A percentile compares a stretch with the other conserved stretches of the same genome.
These are phyloP conservation scores for Thinopyrum elongatum DNA, from an alignment of 176 grass and related monocot species.

Conservation along the genomic window DNA sequence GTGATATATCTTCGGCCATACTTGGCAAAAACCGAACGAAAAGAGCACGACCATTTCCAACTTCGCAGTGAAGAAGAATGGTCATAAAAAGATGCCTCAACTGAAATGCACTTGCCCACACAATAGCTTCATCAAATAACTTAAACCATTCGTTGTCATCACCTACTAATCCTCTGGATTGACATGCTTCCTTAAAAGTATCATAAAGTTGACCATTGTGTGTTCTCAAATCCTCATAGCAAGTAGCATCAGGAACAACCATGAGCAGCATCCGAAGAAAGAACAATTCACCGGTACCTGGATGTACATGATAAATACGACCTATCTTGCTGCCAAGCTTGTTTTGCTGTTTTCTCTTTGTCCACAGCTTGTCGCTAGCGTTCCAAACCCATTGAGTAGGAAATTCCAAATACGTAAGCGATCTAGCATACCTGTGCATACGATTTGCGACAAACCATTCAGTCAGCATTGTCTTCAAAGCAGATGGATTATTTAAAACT, in stretches of 20 bases:
- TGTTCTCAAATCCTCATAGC: not conserved
- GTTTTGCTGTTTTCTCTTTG: no score
- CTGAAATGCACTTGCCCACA: not conserved
- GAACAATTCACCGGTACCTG: not conserved
- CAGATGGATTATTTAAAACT: not conserved
- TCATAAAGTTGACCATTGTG: not conserved
- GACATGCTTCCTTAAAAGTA: not conserved
- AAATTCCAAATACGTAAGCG: not conserved
- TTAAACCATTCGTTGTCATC: not conserved
- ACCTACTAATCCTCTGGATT: not conserved
- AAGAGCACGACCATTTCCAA: no score
- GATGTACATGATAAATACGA: not conserved
- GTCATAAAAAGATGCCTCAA: not conserved
- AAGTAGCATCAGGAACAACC: not conserved
- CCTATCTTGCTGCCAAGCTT: not conserved
- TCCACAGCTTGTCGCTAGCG: no score
- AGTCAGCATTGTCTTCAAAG: not conserved
- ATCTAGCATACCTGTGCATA: rapidly evolving
- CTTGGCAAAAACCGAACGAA: not conserved
- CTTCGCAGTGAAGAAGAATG: not conserved
- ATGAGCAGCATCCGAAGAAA: not conserved
- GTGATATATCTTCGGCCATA: not conserved
- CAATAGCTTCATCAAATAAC: not conserved
- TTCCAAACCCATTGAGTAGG: not conserved
- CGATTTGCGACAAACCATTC: not conserved